Percentiles rank a stretch among this genome's conserved stretches.
Evolutionary conservation across 371 early-diverging fungal genomes (phyloP).

Genomic region (Mucor lusitanicus): DNA sequence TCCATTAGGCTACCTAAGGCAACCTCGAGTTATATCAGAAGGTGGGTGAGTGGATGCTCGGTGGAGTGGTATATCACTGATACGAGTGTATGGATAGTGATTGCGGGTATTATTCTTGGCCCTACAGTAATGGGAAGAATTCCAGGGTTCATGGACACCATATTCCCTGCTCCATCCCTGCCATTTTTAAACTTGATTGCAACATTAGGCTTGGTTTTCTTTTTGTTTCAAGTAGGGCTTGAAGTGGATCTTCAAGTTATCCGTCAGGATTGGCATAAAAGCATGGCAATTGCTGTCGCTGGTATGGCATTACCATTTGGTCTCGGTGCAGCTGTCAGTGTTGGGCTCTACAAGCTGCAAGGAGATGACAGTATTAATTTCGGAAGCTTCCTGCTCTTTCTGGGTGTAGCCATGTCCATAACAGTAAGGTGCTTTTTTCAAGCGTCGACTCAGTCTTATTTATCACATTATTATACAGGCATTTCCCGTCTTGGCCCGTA

Average conservation of each 20-base stretch:
- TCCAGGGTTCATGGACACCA: slow-evolving; percentile 57
- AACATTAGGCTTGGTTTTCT: slow-evolving; percentile 86
- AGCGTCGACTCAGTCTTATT: neutral
- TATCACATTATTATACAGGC: slow-evolving; percentile 45
- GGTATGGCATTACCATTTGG: slow-evolving; percentile 80
- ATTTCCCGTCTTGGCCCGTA: slow-evolving; percentile 91
- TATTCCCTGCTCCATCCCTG: slow-evolving; percentile 66
- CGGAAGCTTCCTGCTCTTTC: slow-evolving; percentile 74
- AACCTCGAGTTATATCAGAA: slow-evolving; percentile 81
- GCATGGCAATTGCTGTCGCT: slow-evolving; percentile 59
- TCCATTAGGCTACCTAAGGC: slow-evolving; percentile 57
- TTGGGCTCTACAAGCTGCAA: slow-evolving; percentile 63
- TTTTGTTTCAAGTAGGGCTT: slow-evolving; percentile 86
- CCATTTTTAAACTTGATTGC: slow-evolving; percentile 75
- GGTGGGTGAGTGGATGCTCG: slow-evolving; percentile 13
- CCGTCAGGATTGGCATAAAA: slow-evolving; percentile 41
- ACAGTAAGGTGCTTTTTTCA: slow-evolving; percentile 49
- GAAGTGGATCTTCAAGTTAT: slow-evolving; percentile 69
- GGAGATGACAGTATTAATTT: slow-evolving; percentile 54
- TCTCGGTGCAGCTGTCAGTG: slow-evolving; percentile 73
- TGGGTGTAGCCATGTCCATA: slow-evolving; percentile 89
- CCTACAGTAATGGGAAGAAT: slow-evolving; percentile 79
- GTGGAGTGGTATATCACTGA: neutral
- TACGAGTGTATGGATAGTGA: slow-evolving; percentile 30
- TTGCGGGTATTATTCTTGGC: slow-evolving; percentile 78